phyloP scores from a whole-genome alignment of 306 rosid species.

The Pyrus communis region DNA sequence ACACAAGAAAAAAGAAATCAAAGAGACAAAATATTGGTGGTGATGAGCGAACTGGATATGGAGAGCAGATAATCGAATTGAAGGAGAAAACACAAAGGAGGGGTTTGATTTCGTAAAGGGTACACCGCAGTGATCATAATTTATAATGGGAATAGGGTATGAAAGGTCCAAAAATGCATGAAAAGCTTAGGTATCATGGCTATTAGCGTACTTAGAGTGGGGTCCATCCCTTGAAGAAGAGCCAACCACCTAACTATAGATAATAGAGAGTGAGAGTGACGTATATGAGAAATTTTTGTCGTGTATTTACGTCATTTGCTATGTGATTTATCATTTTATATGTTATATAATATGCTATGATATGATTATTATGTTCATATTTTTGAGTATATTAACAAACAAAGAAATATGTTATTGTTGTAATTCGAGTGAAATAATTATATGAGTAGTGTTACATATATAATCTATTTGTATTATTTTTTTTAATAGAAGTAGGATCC shows the following conservation, averaged over 20 bases:
- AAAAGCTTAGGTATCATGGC: constrained; percentile 35
- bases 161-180: constrained; percentile 48
- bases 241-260: constrained; percentile 40
- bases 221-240: constrained; percentile 24
- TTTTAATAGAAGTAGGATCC: no score
- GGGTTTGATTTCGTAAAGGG: constrained; percentile 10
- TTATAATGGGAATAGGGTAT: constrained; percentile 38
- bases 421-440: no score
- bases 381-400: no score
- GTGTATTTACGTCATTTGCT: background rate
- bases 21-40: background rate
- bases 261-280: background rate
- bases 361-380: no score
- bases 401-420: no score
- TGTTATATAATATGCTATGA: no score
- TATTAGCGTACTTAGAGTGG: constrained; percentile 42
- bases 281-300: background rate
- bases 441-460: no score
- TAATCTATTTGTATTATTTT: no score
- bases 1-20: background rate
- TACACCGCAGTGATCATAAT: constrained; percentile 32
- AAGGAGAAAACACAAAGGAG: background rate
- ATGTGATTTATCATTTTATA: background rate
- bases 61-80: background rate
- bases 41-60: background rate